Conservation (phyloP, 768 basidiomycete genomes). For the Tricholoma terreum region DNA sequence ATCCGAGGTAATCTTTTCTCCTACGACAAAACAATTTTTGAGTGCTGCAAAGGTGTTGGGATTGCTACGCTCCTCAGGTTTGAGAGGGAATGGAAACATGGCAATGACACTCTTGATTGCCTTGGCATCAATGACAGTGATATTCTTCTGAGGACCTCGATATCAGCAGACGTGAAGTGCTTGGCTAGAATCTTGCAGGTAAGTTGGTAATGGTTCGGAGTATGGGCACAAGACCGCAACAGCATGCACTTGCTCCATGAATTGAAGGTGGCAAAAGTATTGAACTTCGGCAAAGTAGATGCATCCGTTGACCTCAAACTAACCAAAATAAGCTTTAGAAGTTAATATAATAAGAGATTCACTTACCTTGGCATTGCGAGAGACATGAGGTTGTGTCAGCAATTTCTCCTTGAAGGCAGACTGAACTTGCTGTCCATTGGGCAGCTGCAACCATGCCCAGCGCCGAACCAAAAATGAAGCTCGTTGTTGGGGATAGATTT, state of each 20-base stretch:
- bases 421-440: neutral
- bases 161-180: neutral
- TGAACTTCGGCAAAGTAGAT: neutral
- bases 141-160: neutral
- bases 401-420: neutral
- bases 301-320: no score
- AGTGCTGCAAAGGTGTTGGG: neutral
- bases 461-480: neutral
- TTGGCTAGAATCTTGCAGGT: neutral
- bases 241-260: no score
- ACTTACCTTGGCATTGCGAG: no score
- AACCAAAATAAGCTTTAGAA: neutral
- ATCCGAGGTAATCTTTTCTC: neutral
- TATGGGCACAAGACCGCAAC: no score
- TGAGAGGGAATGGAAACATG: neutral
- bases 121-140: neutral
- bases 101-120: no score
- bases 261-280: neutral
- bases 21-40: neutral
- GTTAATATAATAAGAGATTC: neutral
- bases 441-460: neutral
- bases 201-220: no score
- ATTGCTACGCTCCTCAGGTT: no score
- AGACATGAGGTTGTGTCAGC: neutral
- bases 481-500: neutral